Conservation (phyloP, 2,329 filamentous ascomycete species). For the Didymosphaeria variabile region DNA sequence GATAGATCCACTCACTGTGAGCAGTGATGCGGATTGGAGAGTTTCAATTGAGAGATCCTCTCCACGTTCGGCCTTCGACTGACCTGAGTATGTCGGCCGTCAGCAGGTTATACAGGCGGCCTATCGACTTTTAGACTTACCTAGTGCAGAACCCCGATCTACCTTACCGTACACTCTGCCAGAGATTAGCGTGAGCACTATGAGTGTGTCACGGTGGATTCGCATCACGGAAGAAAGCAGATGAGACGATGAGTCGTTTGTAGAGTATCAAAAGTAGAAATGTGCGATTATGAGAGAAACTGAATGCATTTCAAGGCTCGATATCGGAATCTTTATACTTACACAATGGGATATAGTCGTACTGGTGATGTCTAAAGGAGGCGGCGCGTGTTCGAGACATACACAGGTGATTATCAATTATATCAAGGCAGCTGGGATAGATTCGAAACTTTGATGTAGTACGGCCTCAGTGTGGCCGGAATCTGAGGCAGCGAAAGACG, state of each 20-base stretch:
- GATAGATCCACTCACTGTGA: not conserved
- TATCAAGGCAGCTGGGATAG: not conserved
- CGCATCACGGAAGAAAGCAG: not conserved
- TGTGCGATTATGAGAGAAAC: not conserved
- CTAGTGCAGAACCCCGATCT: not conserved
- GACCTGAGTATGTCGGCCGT: not conserved
- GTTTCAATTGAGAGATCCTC: not conserved
- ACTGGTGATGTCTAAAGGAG: not conserved
- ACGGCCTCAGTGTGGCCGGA: not conserved
- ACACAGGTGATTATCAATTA: not conserved
- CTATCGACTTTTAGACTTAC: not conserved
- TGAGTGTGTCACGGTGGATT: not conserved
- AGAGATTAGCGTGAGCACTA: constrained; percentile 7
- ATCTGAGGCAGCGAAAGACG: not conserved
- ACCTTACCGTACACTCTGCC: constrained; percentile 1
- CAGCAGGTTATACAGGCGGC: not conserved
- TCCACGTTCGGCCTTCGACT: not conserved
- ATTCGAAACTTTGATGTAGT: not conserved
- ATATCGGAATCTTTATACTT: constrained; percentile 3
- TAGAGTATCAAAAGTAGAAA: not conserved
- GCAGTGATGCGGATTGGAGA: not conserved
- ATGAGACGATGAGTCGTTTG: not conserved
- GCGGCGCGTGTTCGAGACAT: constrained; percentile 2
- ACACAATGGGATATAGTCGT: no score
- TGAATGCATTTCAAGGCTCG: not conserved